Conservation (phyloP, 805 yeast species). For the Yamadazyma sp. region DNA sequence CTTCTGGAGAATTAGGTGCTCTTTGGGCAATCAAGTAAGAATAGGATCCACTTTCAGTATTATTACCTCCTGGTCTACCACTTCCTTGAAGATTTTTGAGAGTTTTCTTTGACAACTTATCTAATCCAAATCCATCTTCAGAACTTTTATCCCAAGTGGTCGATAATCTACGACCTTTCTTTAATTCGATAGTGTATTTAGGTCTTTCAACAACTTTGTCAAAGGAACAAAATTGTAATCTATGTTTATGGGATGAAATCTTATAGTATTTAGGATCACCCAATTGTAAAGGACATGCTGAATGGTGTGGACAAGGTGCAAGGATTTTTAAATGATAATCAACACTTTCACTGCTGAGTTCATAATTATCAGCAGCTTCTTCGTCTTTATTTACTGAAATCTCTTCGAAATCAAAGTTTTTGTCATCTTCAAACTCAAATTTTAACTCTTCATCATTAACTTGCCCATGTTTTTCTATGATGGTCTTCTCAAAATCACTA, state of each 20-base stretch:
- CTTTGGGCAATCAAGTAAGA: conserved; percentile 74
- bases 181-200: conserved; percentile 73
- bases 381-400: too few relatives aligned
- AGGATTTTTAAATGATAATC: conserved; percentile 60
- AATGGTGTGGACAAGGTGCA: conserved; percentile 92
- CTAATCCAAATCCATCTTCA: conserved; percentile 55
- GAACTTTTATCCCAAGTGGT: conserved; percentile 64
- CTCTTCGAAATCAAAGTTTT: conserved; percentile 22
- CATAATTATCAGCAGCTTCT: conserved; percentile 10
- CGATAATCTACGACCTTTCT: conserved; percentile 74
- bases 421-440: conserved; percentile 44
- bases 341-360: conserved; percentile 20
- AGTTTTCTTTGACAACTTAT: conserved; percentile 25
- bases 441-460: conserved; percentile 42
- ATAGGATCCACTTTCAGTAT: conserved; percentile 67
- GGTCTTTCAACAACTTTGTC: conserved; percentile 75
- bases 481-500: conserved; percentile 11
- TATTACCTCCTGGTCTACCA: conserved; percentile 75
- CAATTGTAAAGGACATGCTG: conserved; percentile 79
- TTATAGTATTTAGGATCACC: conserved; percentile 67
- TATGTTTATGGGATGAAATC: conserved; percentile 52
- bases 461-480: conserved; percentile 40
- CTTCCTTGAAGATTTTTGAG: conserved; percentile 52
- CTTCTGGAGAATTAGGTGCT: conserved; percentile 40
- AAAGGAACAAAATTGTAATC: conserved; percentile 73